Evolutionary conservation across 805 yeast species (phyloP).

Genomic region (Spathaspora girioi): DNA sequence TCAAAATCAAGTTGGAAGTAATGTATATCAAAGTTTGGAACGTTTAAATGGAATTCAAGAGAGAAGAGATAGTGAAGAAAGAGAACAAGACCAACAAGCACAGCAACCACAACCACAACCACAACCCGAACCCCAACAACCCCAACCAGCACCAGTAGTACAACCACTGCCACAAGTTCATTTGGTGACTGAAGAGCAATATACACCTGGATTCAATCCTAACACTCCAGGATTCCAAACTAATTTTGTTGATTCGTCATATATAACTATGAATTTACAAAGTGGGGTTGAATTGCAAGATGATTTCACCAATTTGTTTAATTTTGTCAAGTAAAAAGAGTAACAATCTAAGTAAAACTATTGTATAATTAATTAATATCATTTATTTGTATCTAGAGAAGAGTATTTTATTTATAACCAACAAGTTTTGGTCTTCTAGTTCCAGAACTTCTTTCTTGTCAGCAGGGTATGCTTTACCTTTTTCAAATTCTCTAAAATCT

Average conservation of each 20-base stretch:
- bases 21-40: slow-evolving; percentile 3
- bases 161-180: neutral
- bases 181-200: neutral
- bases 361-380: neutral
- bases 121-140: no score
- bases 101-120: neutral
- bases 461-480: slow-evolving; percentile 20
- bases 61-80: neutral
- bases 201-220: slow-evolving; percentile 3
- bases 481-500: slow-evolving; percentile 31
- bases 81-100: neutral
- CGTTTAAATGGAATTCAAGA: neutral
- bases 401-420: no score
- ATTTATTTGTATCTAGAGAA: neutral
- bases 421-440: neutral
- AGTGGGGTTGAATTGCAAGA: slow-evolving; percentile 26
- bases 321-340: slow-evolving; percentile 10
- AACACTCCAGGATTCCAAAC: slow-evolving; percentile 29
- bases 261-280: slow-evolving; percentile 42
- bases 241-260: slow-evolving; percentile 39
- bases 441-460: slow-evolving; percentile 12
- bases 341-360: neutral
- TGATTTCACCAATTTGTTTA: slow-evolving; percentile 27
- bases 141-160: neutral
- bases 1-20: slow-evolving; percentile 6